These are phyloP conservation scores for Heliosperma pusillum DNA, from an alignment of 148 eudicot genomes.

Conservation along the genomic window DNA sequence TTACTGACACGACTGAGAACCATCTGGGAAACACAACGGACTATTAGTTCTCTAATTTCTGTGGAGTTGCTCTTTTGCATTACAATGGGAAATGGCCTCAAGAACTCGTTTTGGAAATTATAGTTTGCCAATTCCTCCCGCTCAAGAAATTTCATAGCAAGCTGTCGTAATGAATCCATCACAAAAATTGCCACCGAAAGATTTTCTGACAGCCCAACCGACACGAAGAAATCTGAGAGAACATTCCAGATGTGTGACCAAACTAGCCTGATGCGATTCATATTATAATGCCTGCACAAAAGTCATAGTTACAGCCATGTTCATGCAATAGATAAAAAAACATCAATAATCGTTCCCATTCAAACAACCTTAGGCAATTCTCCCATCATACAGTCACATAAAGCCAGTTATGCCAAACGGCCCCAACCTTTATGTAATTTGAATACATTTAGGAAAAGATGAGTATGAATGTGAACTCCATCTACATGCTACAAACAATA, in stretches of 20 bases:
- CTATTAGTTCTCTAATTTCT: constrained; percentile 91
- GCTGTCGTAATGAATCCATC: constrained; percentile 98
- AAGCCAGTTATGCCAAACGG: not conserved
- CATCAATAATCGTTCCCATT: not conserved
- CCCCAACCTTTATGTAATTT: not conserved
- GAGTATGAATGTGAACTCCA: not conserved
- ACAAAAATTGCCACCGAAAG: constrained; percentile 98
- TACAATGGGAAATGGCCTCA: constrained; percentile 91
- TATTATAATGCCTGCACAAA: constrained; percentile 94
- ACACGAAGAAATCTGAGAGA: constrained; percentile 92
- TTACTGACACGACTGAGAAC: constrained; percentile 87
- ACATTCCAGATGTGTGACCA: constrained; percentile 99
- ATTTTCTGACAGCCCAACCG: constrained; percentile 93
- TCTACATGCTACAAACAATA: not conserved
- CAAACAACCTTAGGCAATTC: not conserved
- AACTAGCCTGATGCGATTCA: constrained; percentile 94
- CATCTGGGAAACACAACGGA: constrained; percentile 99
- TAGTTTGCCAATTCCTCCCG: constrained; percentile 98
- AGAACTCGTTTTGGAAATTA: constrained; percentile 95
- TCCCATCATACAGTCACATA: not conserved
- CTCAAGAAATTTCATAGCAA: constrained; percentile 95
- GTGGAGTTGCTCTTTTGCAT: constrained; percentile 87
- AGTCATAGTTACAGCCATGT: constrained; percentile 14
- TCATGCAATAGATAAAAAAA: not conserved
- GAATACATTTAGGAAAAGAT: not conserved